Conservation (phyloP, 768 basidiomycete species). For the Collybiopsis confluens region DNA sequence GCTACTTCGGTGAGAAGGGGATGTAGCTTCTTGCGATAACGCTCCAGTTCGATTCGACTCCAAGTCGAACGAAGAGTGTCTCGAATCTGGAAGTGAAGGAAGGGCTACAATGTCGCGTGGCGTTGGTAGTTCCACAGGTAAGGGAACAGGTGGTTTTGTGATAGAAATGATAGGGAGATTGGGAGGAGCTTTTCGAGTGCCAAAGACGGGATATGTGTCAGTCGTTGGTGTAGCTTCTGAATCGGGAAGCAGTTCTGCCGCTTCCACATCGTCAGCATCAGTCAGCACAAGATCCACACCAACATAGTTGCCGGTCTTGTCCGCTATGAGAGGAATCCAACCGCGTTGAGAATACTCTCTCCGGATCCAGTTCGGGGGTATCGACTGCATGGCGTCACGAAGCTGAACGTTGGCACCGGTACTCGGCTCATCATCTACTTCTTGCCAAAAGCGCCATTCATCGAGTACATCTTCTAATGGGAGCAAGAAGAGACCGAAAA, state of each 20-base stretch:
- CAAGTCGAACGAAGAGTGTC: conserved; percentile 35
- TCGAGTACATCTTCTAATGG: conserved; percentile 90
- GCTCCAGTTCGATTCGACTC: conserved; percentile 44
- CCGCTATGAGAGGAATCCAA: conserved; percentile 94
- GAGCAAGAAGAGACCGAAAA: conserved; percentile 92
- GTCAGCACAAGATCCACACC: conserved; percentile 81
- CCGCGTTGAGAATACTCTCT: conserved; percentile 89
- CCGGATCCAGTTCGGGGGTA: conserved; percentile 88
- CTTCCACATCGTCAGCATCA: conserved; percentile 28
- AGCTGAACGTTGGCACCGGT: conserved; percentile 79
- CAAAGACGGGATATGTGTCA: conserved; percentile 13
- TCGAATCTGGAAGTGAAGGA: conserved; percentile 42
- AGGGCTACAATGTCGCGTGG: conserved; percentile 49
- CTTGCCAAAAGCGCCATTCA: conserved; percentile 96
- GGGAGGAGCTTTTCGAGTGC: conserved; percentile 15
- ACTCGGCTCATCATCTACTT: conserved; percentile 83
- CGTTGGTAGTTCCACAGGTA: conserved; percentile 67
- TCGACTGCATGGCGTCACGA: conserved; percentile 76
- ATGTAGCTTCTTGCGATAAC: conserved; percentile 15
- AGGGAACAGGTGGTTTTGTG: conserved; percentile 67
- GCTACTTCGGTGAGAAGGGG: conserved; percentile 12
- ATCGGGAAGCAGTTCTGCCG: neutral
- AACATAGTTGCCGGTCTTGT: conserved; percentile 94
- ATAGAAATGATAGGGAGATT: conserved; percentile 54
- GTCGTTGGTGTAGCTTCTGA: conserved; percentile 28